Percentiles rank a stretch among this genome's conserved stretches.
Evolutionary conservation across 2,329 filamentous ascomycete genomes (phyloP).

Genomic region (Colletotrichum cordylinicola): DNA sequence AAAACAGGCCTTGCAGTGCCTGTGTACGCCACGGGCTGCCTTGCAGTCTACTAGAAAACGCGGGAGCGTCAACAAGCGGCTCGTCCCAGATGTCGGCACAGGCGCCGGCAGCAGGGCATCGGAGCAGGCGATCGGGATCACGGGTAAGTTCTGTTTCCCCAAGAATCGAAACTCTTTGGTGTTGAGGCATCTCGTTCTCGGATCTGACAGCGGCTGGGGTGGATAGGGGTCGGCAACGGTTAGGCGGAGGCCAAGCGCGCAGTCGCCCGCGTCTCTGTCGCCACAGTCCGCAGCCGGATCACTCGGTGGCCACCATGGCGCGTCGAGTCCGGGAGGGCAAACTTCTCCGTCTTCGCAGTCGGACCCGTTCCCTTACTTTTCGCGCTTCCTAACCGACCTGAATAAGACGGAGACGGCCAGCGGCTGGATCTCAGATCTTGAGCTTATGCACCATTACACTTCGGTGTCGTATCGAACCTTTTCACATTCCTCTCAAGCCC

Average conservation of each 20-base stretch:
- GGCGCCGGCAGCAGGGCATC: not conserved
- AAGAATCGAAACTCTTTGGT: not conserved
- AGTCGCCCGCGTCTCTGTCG: constrained; percentile 10
- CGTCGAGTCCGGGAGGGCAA: constrained; percentile 1
- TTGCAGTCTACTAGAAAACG: constrained; percentile 31
- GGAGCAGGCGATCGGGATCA: constrained; percentile 3
- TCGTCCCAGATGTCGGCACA: not conserved
- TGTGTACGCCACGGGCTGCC: constrained; percentile 39
- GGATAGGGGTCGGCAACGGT: not conserved
- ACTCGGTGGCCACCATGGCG: not conserved
- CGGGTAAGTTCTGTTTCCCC: not conserved
- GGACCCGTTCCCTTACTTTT: constrained; percentile 26
- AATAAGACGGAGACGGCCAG: constrained; percentile 25
- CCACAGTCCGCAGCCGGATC: constrained; percentile 10
- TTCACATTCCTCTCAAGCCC: constrained; percentile 26
- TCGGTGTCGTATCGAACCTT: constrained; percentile 32
- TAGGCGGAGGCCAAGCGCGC: constrained; percentile 11
- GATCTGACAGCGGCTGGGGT: not conserved
- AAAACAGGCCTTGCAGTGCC: constrained; percentile 41
- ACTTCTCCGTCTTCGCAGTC: constrained; percentile 3
- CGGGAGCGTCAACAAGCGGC: not conserved
- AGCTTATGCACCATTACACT: constrained; percentile 42
- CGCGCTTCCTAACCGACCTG: constrained; percentile 27
- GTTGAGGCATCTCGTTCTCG: not conserved
- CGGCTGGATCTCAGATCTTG: constrained; percentile 40